These are phyloP conservation scores for Spergularia marina DNA, from an alignment of 148 eudicot genomes.

Conservation along the genomic window DNA sequence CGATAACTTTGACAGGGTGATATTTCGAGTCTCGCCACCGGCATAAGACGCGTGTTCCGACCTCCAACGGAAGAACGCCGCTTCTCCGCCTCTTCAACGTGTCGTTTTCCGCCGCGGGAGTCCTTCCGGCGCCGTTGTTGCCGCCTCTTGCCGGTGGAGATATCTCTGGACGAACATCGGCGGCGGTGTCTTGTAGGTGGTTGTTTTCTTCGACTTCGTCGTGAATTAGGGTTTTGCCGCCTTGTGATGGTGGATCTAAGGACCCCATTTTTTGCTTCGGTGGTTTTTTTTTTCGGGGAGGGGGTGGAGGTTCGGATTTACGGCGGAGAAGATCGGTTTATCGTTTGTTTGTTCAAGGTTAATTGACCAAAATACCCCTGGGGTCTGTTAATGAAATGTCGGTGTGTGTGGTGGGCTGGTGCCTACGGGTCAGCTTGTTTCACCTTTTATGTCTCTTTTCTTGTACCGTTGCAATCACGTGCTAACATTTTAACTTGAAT, in stretches of 20 bases:
- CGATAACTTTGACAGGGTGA: constrained; percentile 90
- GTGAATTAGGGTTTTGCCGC: constrained; percentile 38
- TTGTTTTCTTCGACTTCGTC: constrained; percentile 34
- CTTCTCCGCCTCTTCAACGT: constrained; percentile 32
- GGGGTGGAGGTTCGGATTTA: not conserved
- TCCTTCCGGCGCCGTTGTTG: constrained; percentile 22
- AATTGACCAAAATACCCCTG: not conserved
- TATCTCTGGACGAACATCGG: constrained; percentile 17
- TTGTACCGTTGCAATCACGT: no score
- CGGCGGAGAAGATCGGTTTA: not conserved
- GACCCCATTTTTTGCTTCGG: constrained; percentile 78
- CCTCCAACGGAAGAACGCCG: constrained; percentile 59
- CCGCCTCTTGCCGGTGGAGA: constrained; percentile 19
- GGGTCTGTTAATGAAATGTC: no score
- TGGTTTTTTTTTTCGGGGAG: no score
- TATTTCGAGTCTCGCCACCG: constrained; percentile 81
- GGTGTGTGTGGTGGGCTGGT: no score
- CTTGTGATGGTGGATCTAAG: constrained; percentile 50
- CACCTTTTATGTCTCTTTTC: no score
- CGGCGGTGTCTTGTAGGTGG: constrained; percentile 30
- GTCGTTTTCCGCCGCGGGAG: constrained; percentile 38
- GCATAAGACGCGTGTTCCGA: constrained; percentile 81
- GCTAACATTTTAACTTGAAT: no score
- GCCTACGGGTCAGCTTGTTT: no score
- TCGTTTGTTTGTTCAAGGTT: not conserved